Evolutionary conservation across 805 yeast genomes (phyloP), one percentile per base, ranked within the genome.

Genomic region (Sugiyamaella americana): DNA sequence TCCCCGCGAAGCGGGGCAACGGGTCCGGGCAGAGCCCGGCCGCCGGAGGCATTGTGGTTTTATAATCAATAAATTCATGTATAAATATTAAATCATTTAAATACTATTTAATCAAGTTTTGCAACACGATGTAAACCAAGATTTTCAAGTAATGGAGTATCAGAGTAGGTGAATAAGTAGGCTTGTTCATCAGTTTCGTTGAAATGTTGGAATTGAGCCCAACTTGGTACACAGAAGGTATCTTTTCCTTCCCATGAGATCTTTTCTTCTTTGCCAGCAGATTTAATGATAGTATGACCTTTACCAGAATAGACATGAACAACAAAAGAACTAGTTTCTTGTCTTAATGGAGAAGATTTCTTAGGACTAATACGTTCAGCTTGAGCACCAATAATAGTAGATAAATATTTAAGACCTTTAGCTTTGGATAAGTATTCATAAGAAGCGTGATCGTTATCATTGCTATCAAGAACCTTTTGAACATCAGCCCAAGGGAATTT

Each of bases 161-260:
- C 50, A 2, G 43, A 38, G 44, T 35, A 47, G 16, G 13, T 44
- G 32, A 47, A 47, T 13, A 47, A 20, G 40, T 47, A 47, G 13
- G 40, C 50, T n/a, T n/a, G 17, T 11, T 38, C 42, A 17, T 19
- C 44, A 4, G 24, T 8, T 19, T 37, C 38, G 18, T 47, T 47
- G 40, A 44, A 5, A 30, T 47, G 48, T 36, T 44, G 44, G 37
- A 44, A 47, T 26, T 47, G 19, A 24, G 37, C 44, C 50, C 50
- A 47, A 37, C 35, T 29, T 16, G 50, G 50, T 18, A 44, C 36
- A 29, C 50, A 47, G n/a, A 47, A 47, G 5, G 50, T 47, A 22
- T 47, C 50, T 3, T 30, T 23, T 5, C 24, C 24, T 5, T 24
- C 11, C 50, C 50, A 47, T 4, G 18, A 19, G 4, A 47, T 30